Evolutionary conservation across 768 basidiomycete genomes (phyloP), one percentile per base, ranked within the genome.

Genomic region (Tylopilus rubrobrunneus): DNA sequence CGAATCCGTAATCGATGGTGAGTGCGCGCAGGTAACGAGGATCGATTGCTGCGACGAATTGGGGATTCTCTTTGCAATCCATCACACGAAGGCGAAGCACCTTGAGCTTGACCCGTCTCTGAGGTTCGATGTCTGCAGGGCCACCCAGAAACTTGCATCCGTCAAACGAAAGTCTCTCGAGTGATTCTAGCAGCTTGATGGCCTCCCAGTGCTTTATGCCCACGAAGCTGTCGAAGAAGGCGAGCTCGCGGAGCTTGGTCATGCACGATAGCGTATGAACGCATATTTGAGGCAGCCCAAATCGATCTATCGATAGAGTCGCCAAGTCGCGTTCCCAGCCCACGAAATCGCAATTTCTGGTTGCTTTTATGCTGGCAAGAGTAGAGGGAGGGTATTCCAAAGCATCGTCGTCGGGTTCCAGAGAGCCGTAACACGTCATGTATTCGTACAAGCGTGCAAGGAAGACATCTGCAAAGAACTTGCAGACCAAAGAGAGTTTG

Each of bases 401-500:
- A 5, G 25, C 25, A 25, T 25, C 25, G 25, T 45, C 25, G 15
- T 53, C n/a, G 57, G 62, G 1, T 54, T 21, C 55, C 12, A 72
- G 58, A 19, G 56, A 40, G 8, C 64, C 59, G 12, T 43, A 52
- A 44, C 59, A 54, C 11, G 53, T 33, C 17, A 79, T 15, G 6
- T 60, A 60, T 21, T 70, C 62, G 56, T 75, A 79, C 5, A 77
- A 62, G 27, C 72, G 73, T 0, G 77, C 73, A 12, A 75, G 58
- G 23, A 68, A 64, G 1, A 71, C 25, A 12, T 71, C 68, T 47
- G 67, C 71, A 48, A 80, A 80, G 54, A 75, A 71, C 14, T 70
- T 70, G 55, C 79, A 80, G 33, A 76, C 74, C 29, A 63, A 63
- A 6, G 74, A 72, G 25, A 80, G 67, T 17, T 55, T 61, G 31